Evolutionary conservation across 306 rosid species (phyloP).

Genomic region (Hippophae tibetana): DNA sequence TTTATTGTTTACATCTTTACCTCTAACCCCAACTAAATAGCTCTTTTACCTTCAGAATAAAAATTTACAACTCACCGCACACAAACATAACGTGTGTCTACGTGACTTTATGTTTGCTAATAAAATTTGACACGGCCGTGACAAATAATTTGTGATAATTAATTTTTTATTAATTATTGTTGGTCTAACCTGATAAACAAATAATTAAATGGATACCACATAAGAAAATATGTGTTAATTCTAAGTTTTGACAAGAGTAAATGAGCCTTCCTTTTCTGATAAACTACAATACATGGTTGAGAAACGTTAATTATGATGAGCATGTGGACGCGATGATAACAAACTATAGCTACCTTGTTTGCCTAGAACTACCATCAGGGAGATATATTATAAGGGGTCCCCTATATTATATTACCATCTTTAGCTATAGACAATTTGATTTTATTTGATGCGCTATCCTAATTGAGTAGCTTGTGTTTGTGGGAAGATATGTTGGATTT

Average conservation of each 20-base stretch:
- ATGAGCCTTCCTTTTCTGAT: neutral
- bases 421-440: neutral
- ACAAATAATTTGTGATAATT: too few relatives aligned
- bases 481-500: too few relatives aligned
- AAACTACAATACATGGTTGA: too few relatives aligned
- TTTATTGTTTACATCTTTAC: too few relatives aligned
- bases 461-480: neutral
- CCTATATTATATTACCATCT: neutral
- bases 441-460: slow-evolving; percentile 7
- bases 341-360: neutral
- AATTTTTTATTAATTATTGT: neutral
- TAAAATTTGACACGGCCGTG: too few relatives aligned
- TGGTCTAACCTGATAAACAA: neutral
- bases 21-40: too few relatives aligned
- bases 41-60: too few relatives aligned
- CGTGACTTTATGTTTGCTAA: too few relatives aligned
- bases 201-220: neutral
- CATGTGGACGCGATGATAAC: slow-evolving; percentile 9
- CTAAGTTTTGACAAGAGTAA: neutral
- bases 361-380: too few relatives aligned
- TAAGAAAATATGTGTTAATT: neutral
- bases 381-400: too few relatives aligned
- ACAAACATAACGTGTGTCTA: too few relatives aligned
- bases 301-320: slow-evolving; percentile 16
- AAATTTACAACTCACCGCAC: too few relatives aligned